phyloP scores from a whole-genome alignment of 2,329 filamentous ascomycete genomes.

The Chaetomium strumarium region DNA sequence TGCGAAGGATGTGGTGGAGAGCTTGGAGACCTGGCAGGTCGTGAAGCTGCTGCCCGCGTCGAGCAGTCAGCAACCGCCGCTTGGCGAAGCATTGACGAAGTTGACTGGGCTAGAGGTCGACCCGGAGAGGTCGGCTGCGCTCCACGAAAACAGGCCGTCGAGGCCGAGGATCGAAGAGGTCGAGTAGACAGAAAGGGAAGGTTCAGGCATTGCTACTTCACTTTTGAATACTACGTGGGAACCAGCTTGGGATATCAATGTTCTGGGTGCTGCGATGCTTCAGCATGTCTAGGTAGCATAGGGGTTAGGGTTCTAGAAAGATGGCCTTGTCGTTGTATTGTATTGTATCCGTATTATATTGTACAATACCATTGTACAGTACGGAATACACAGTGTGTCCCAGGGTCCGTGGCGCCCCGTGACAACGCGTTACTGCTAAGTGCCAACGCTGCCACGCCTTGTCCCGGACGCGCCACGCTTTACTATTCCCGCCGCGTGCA shows the following conservation, averaged over 20 bases:
- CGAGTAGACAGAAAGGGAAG: slow-evolving; percentile 35
- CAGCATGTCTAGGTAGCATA: too few relatives aligned
- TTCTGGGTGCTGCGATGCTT: too few relatives aligned
- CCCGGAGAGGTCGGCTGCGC: slow-evolving; percentile 22
- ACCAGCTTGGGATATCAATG: too few relatives aligned
- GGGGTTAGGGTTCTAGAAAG: too few relatives aligned
- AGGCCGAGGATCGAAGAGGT: slow-evolving; percentile 54
- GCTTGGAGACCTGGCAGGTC: slow-evolving; percentile 56
- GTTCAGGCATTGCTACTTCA: too few relatives aligned
- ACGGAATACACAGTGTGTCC: too few relatives aligned
- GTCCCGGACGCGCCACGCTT: too few relatives aligned
- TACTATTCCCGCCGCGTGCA: too few relatives aligned
- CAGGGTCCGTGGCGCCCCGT: slow-evolving; percentile 1
- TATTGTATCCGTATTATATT: too few relatives aligned
- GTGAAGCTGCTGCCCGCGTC: slow-evolving; percentile 27
- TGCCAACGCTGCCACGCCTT: background rate
- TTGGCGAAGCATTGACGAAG: slow-evolving; percentile 21
- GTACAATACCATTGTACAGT: too few relatives aligned
- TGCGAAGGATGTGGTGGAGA: slow-evolving; percentile 61
- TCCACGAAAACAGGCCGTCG: background rate
- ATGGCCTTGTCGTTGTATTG: too few relatives aligned
- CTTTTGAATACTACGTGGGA: too few relatives aligned
- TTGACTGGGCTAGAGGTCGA: slow-evolving; percentile 41
- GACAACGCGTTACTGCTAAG: slow-evolving; percentile 12
- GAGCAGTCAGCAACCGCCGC: background rate